Percentiles rank a stretch among this genome's conserved stretches.
Conservation (phyloP, 2,329 filamentous ascomycete species). For the Pochonia chlamydosporia region DNA sequence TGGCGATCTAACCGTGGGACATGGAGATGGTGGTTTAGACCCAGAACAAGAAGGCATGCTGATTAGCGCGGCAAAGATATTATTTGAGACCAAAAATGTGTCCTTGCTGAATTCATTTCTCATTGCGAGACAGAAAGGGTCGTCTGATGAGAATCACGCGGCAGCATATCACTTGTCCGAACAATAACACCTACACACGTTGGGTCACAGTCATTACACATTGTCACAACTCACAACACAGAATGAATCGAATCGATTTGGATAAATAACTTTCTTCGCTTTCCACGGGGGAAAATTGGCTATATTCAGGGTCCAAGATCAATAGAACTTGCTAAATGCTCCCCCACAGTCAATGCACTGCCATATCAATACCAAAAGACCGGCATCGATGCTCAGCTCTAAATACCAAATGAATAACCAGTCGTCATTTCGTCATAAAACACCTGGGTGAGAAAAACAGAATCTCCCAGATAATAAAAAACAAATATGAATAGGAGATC, state of each 20-base stretch:
- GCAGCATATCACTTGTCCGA: no score
- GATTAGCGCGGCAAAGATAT: not conserved
- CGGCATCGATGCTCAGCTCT: slow-evolving; percentile 11
- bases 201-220: no score
- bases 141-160: no score
- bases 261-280: not conserved
- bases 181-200: not conserved
- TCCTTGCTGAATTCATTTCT: no score
- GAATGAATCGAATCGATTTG: not conserved
- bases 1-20: not conserved
- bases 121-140: no score
- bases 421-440: slow-evolving; percentile 14
- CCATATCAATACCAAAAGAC: not conserved
- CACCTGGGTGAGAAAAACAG: slow-evolving; percentile 4
- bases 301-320: not conserved
- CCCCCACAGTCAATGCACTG: slow-evolving; percentile 6
- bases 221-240: not conserved
- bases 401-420: slow-evolving; percentile 13
- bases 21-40: not conserved
- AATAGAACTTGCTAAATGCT: not conserved
- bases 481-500: slow-evolving; percentile 6
- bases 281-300: not conserved
- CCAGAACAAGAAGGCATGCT: not conserved
- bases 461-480: slow-evolving; percentile 1
- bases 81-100: not conserved